These are phyloP conservation scores for Trifolium fragiferum DNA, from an alignment of 306 rosid genomes.

Conservation along the genomic window DNA sequence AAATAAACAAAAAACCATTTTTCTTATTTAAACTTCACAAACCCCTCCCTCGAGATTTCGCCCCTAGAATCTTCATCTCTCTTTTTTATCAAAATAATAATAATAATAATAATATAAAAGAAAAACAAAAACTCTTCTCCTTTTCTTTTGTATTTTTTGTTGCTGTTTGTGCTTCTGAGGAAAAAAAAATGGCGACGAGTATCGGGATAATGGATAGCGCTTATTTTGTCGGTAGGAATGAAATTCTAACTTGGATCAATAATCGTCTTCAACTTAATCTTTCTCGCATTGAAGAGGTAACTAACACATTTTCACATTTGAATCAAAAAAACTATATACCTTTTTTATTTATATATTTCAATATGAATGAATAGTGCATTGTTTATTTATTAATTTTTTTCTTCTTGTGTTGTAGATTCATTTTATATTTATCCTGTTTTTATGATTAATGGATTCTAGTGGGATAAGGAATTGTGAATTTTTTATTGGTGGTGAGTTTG, in stretches of 20 bases:
- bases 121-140: not conserved
- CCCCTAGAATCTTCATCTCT: constrained; percentile 36
- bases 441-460: not conserved
- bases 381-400: too few relatives aligned
- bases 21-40: constrained; percentile 20
- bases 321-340: too few relatives aligned
- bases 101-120: too few relatives aligned
- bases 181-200: constrained; percentile 72
- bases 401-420: not conserved
- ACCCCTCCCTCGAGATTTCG: constrained; percentile 42
- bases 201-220: constrained; percentile 98
- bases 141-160: not conserved
- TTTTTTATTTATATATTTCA: not conserved
- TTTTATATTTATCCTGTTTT: not conserved
- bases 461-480: not conserved
- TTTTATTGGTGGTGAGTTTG: not conserved
- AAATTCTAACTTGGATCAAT: constrained; percentile 94
- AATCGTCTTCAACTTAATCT: constrained; percentile 88
- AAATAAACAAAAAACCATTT: constrained; percentile 19
- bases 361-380: not conserved
- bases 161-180: not conserved
- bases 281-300: constrained; percentile 93
- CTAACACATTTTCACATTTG: not conserved
- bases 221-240: constrained; percentile 97
- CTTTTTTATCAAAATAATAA: too few relatives aligned